Base-by-base conservation (phyloP, 1,284 basidiomycete genomes). In the Blastosporella zonata region DNA sequence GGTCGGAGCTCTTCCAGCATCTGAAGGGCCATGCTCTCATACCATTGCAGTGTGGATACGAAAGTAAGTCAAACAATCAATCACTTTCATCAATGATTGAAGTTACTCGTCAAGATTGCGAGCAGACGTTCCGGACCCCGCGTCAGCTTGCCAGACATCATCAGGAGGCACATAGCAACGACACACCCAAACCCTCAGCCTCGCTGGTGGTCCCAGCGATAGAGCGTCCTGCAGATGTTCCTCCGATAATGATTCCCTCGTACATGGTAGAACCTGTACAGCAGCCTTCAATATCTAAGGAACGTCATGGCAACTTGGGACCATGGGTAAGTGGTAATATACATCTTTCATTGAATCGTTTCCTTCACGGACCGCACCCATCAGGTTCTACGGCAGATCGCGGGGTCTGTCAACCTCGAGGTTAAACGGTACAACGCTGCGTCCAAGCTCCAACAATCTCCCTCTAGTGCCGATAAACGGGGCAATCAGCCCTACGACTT, bases 291-390 rank as follows among this genome's bases (percentile, higher is more conserved):
- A 78, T 82, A 55, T 67, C 76, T 12, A 58, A 65, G 50, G 72
- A 74, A 27, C 68, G 73, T 46, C 83, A 84, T 57, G 65, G 65
- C 13, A 61, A 58, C 38, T 61, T 86, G 31, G 76, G 73, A 7
- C 74, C 74, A 55, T 78, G 74, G 78, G 84, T 84, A 62, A 49
- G 73, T 61, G 40, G 33, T 17, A 34, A 2, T 34, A 15, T 2
- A 15, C 15, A 13, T 13, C 13, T 31, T n/a, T 34, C 17, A 15
- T 34, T 10, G 4, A 34, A 10, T 27, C 25, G 10, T 10, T 27
- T 6, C 13, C 6, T n/a, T 33, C 13, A 13, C n/a, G n/a, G 13
- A 3, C 5, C 4, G 12, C 21, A 18, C 55, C 25, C 13, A 40
- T 34, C 47, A 79, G 77, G 68, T 78, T 1, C 60, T 75, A 23